phyloP scores from a whole-genome alignment of 305 asterid genomes.

The Rubia peregrina region DNA sequence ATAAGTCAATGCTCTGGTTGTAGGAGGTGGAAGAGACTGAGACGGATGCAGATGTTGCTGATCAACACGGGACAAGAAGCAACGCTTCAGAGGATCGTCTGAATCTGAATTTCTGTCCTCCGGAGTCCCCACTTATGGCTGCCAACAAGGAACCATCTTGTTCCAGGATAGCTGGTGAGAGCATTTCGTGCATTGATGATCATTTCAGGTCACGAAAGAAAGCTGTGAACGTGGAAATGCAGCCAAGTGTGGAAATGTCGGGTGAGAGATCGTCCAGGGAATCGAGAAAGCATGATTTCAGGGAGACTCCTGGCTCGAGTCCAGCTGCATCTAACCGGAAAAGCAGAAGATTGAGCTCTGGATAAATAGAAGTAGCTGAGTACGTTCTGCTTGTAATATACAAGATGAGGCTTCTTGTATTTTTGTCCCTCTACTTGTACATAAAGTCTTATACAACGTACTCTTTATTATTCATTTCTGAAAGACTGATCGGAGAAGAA shows the following conservation, averaged over 20 bases:
- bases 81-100: slow-evolving; percentile 26
- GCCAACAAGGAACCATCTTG: slow-evolving; percentile 14
- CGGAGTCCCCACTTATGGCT: slow-evolving; percentile 35
- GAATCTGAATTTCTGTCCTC: slow-evolving; percentile 48
- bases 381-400: too few species aligned
- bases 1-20: slow-evolving; percentile 1
- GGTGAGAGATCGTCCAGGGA: slow-evolving; percentile 23
- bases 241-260: slow-evolving; percentile 9
- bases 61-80: slow-evolving; percentile 16
- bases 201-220: slow-evolving; percentile 20
- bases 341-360: slow-evolving; percentile 20
- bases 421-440: too few species aligned
- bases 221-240: slow-evolving; percentile 19
- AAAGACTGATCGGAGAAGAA: too few species aligned
- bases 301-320: slow-evolving; percentile 20
- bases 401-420: too few species aligned
- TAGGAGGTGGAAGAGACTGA: slow-evolving; percentile 49
- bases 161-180: slow-evolving; percentile 22
- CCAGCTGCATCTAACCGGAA: slow-evolving; percentile 23
- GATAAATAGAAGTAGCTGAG: slow-evolving; percentile 26
- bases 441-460: too few species aligned
- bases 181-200: slow-evolving; percentile 11
- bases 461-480: too few species aligned
- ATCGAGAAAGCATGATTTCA: slow-evolving; percentile 47
- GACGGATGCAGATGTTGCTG: slow-evolving; percentile 30